Evolutionary conservation across 2,329 filamentous ascomycete genomes (phyloP), one percentile per base, ranked within the genome.

Genomic region (Endoconidiophora polonica): DNA sequence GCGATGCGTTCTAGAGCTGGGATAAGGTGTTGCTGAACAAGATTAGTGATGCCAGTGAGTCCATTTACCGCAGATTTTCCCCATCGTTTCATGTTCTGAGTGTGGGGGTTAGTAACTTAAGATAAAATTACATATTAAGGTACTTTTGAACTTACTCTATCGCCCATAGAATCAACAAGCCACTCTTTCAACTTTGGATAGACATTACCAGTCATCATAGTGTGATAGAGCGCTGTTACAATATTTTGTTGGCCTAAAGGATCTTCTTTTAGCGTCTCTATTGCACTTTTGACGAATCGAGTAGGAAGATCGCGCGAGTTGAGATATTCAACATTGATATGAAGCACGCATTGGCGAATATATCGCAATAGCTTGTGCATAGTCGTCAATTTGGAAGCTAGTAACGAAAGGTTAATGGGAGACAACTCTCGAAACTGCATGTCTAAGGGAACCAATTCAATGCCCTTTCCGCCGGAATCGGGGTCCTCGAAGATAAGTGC

Each of bases 81-180:
- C 91, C 91, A 98, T 45, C 91, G 74, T 64, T 94, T 95, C 58
- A 94, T 85, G 0, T 87, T 87, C 82, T 91, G 33, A 3, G 24
- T 10, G 16, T 9, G 18, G 16, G 1, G 14, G 26, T 39, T 49
- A 43, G 53, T 52, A 50, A 56, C 59, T 44, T 58, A 52, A 23
- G 38, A 50, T 55, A 53, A 3, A 10, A 29, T 48, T 20, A 26
- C 24, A 50, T 45, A 43, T 12, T n/a, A 24, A 37, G 14, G 2
- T 5, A 14, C 20, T 46, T 22, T 1, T 33, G 20, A 26, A 63
- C 74, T 59, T 68, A 88, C 85, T 55, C 85, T 71, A 60, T 93
- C 86, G 5, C 79, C 77, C 26, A 95, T 67, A 56, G 83, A 83
- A 59, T 94, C 86, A 3, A 88, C 77, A 1, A 98, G 71, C 82